Conservation (phyloP, 129 eudicot species). For the Helichrysum umbraculigerum region DNA sequence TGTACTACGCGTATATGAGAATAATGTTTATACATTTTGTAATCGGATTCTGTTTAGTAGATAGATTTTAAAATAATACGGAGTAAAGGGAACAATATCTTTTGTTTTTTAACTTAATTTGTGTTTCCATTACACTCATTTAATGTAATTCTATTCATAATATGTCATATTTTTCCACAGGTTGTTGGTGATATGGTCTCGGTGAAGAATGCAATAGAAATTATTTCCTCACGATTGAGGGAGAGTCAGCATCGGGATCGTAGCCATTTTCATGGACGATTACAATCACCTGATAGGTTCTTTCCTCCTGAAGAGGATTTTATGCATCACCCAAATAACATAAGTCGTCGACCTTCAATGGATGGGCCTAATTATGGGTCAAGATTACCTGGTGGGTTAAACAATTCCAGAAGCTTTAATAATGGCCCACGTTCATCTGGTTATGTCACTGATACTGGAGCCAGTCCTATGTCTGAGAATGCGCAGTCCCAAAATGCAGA, state of each 20-base stretch:
- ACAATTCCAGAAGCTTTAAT: conserved; percentile 52
- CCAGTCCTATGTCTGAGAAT: conserved; percentile 52
- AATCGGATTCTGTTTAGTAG: not conserved
- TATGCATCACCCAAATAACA: conserved; percentile 53
- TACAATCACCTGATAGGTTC: conserved; percentile 76
- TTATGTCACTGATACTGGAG: conserved; percentile 49
- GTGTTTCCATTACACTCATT: conserved; percentile 5
- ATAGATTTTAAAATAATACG: not conserved
- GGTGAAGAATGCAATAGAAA: conserved; percentile 80
- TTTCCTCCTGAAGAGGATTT: conserved; percentile 79
- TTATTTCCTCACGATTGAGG: conserved; percentile 82
- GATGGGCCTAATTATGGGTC: conserved; percentile 67
- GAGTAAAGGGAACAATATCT: conserved; percentile 3
- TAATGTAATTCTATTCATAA: not conserved
- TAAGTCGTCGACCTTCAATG: conserved; percentile 47
- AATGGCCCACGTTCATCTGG: conserved; percentile 63
- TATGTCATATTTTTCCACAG: conserved; percentile 43
- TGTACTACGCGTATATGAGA: not conserved
- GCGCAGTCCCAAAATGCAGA: conserved; percentile 55
- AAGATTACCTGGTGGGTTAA: conserved; percentile 48
- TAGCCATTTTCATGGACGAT: conserved; percentile 61
- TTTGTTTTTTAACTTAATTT: not conserved
- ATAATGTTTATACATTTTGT: not conserved
- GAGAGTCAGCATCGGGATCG: conserved; percentile 99
- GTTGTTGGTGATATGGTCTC: conserved; percentile 86